These are phyloP conservation scores for Rhododendron mucronatum DNA, from an alignment of 148 eudicot genomes.

Conservation along the genomic window DNA sequence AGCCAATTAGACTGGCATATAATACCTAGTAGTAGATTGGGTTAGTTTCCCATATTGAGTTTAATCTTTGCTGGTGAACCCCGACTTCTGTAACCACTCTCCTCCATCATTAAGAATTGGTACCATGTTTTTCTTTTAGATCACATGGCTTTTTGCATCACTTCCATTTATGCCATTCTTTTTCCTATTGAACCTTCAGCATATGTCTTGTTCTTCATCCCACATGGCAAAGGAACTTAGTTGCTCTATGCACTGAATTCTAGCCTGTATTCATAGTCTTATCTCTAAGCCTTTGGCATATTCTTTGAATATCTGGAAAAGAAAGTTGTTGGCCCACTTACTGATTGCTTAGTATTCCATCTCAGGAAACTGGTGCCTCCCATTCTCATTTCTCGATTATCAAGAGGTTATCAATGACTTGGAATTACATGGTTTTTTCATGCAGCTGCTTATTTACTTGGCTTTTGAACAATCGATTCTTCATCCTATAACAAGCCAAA, in stretches of 20 bases:
- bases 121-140: too few relatives aligned
- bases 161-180: not conserved
- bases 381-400: not conserved
- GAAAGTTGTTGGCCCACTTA: not conserved
- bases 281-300: not conserved
- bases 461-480: not conserved
- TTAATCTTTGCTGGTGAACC: not conserved
- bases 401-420: not conserved
- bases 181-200: not conserved
- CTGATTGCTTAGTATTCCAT: constrained; percentile 11
- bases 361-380: not conserved
- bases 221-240: not conserved
- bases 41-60: not conserved
- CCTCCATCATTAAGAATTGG: not conserved
- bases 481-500: not conserved
- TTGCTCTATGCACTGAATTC: not conserved
- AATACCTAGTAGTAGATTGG: not conserved
- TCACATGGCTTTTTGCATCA: not conserved
- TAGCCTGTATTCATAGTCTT: not conserved
- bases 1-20: not conserved
- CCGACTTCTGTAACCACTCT: not conserved
- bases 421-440: not conserved
- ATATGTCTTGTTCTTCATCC: not conserved
- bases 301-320: not conserved
- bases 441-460: not conserved